phyloP scores from a whole-genome alignment of 257 asterid genomes.

The Solanum lignicaule region DNA sequence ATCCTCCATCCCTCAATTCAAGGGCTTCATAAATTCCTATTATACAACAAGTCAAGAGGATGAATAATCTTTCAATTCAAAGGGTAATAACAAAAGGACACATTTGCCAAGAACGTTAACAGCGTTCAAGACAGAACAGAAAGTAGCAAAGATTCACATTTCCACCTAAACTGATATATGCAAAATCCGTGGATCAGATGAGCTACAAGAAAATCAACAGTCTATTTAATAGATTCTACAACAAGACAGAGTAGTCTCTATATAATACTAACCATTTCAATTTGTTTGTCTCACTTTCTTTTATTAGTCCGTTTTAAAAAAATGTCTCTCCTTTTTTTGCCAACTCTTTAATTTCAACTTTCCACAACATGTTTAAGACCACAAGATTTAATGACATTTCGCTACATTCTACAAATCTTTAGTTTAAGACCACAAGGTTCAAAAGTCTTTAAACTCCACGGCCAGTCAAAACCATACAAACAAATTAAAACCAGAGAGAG shows the following conservation, averaged over 20 bases:
- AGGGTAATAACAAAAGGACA: not conserved
- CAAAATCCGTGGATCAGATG: not conserved
- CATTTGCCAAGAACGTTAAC: not conserved
- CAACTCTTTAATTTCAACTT: not conserved
- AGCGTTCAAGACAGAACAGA: not conserved
- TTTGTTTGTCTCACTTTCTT: not conserved
- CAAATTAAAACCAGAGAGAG: not conserved
- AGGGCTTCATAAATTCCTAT: slow-evolving; percentile 93
- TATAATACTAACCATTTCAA: not conserved
- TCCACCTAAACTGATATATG: not conserved
- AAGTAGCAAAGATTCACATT: not conserved
- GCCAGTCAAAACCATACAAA: not conserved
- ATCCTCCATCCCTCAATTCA: slow-evolving; percentile 96
- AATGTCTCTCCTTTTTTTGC: not conserved
- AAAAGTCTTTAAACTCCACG: not conserved
- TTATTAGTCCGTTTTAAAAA: not conserved
- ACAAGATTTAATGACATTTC: not conserved
- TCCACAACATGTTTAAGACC: not conserved
- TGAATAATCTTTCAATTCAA: not conserved
- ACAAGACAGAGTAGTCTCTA: not conserved
- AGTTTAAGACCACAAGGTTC: not conserved
- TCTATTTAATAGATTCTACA: not conserved
- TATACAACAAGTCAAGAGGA: not conserved
- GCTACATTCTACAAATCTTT: not conserved
- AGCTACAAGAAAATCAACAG: not conserved